Evolutionary conservation across 495 filamentous ascomycete genomes (phyloP), one percentile per base, ranked within the genome.

Genomic region (Parmelia sp.): DNA sequence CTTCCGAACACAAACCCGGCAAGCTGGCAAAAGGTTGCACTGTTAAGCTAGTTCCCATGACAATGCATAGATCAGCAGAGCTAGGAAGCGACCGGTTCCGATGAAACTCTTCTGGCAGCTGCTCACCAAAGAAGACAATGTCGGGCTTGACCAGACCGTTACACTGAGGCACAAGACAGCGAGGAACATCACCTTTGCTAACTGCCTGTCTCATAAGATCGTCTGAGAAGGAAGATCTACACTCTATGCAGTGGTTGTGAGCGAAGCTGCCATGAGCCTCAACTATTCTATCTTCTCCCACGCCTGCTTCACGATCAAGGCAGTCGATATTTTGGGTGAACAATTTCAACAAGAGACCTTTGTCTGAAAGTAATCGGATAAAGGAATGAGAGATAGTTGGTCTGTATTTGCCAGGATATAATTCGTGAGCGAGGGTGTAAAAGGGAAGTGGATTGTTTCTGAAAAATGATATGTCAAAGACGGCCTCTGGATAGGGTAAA

Each of bases 261-360:
- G 93, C 93, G 74, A 97, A 98, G 71, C 90, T 95, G 53, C 94
- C 94, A 72, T 98, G 94, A 14, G 95, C 94, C 75, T 97, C 93
- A 29, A 97, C 79, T 60, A 98, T 91, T 75, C 83, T 83, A 8
- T 94, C 84, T 0, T 77, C 79, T 0, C 91, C 90, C 21, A 98
- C 83, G 51, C 94, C 94, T 12, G 94, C 95, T 68, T 84, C 81
- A 39, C 93, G 85, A 75, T 98, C 94, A 29, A 98, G 82, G 70
- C 89, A 92, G 77, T 98, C 94, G 70, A 98, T 96, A 73, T 98
- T 98, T 74, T 98, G 94, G 8, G 95, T 96, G 76, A 96, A 98
- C 47, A 92, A 82, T 77, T 91, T 93, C 68, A 89, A 76, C 19
- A 98, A 77, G 37, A 92, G 77, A 8, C 85, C 84, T 76, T 92